Conservation (phyloP, 106 monocot species). For the Acanthochlamys bracteata region DNA sequence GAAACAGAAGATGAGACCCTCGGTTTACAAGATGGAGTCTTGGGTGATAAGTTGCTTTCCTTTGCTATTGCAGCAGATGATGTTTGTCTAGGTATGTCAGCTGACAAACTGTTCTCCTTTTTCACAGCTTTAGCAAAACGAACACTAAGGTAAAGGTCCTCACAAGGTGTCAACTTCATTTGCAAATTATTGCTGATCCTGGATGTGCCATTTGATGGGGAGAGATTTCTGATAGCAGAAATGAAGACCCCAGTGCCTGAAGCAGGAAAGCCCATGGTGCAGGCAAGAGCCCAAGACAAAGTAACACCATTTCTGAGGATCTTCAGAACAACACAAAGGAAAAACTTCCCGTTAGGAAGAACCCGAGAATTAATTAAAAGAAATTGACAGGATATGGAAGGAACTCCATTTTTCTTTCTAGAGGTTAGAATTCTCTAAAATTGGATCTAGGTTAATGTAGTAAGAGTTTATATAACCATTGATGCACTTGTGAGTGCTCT, state of each 20-base stretch:
- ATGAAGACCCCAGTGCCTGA: slow-evolving; percentile 42
- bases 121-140: slow-evolving; percentile 14
- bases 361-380: background rate
- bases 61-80: background rate
- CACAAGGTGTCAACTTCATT: slow-evolving; percentile 20
- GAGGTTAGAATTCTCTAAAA: no score
- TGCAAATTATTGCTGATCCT: slow-evolving; percentile 7
- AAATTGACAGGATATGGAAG: no score
- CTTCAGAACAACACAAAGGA: slow-evolving; percentile 21
- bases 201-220: slow-evolving; percentile 4
- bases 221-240: slow-evolving; percentile 26
- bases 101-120: background rate
- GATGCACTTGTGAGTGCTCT: no score
- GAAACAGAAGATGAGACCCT: slow-evolving; percentile 22
- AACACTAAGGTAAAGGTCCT: slow-evolving; percentile 40
- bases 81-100: slow-evolving; percentile 1
- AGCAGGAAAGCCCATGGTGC: slow-evolving; percentile 58
- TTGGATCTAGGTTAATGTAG: no score
- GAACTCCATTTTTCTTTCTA: no score
- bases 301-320: slow-evolving; percentile 58
- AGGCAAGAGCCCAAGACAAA: slow-evolving; percentile 63
- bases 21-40: slow-evolving; percentile 22
- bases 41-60: slow-evolving; percentile 27
- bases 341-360: background rate
- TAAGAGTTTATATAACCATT: no score